phyloP scores from a whole-genome alignment of 306 rosid genomes.

The Casuarina glauca region DNA sequence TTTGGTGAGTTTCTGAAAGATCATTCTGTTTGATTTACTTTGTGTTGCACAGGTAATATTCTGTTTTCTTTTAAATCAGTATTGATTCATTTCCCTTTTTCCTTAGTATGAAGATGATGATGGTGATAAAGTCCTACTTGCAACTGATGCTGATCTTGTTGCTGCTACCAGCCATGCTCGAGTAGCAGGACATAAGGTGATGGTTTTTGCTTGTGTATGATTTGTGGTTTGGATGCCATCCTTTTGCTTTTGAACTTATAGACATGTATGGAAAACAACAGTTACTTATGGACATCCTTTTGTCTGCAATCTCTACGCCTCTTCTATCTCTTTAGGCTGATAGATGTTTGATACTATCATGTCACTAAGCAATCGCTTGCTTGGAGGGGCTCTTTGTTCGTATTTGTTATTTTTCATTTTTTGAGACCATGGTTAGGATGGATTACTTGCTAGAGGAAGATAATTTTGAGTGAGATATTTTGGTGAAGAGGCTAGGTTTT shows the following conservation, averaged over 20 bases:
- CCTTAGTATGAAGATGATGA: slow-evolving; percentile 92
- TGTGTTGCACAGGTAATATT: slow-evolving; percentile 5
- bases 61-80: not conserved
- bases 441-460: not conserved
- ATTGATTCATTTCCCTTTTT: slow-evolving; percentile 14
- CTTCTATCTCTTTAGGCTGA: not conserved
- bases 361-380: not conserved
- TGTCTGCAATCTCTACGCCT: not conserved
- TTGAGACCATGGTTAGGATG: not conserved
- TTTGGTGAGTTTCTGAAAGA: slow-evolving; percentile 51
- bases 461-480: not conserved
- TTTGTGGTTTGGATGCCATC: slow-evolving; percentile 17
- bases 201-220: slow-evolving; percentile 21
- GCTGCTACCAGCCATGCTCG: slow-evolving; percentile 78
- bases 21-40: slow-evolving; percentile 19
- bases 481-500: not conserved
- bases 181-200: slow-evolving; percentile 68
- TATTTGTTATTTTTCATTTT: not conserved
- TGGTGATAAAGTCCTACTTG: slow-evolving; percentile 82
- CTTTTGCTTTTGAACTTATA: not conserved
- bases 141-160: slow-evolving; percentile 67
- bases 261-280: not conserved
- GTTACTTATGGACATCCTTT: not conserved
- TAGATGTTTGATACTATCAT: not conserved
- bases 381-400: not conserved